Percentiles rank a stretch among this genome's conserved stretches.
Conservation (phyloP, 306 rosid species). For the Begonia loranthoides region DNA sequence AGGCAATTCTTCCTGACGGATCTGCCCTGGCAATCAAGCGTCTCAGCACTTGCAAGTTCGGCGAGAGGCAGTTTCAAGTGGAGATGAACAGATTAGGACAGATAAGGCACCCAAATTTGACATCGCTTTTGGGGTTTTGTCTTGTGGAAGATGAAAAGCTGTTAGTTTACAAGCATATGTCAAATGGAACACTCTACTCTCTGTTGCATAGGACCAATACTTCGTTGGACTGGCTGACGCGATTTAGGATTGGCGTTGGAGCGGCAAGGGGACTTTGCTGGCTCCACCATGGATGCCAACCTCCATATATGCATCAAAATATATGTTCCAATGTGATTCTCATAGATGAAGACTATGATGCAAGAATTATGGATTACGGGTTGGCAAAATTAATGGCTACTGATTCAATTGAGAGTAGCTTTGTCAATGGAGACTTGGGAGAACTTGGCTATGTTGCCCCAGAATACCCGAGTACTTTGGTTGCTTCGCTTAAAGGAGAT, state of each 20-base stretch:
- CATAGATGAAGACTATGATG: slow-evolving; percentile 71
- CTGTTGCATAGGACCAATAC: slow-evolving; percentile 35
- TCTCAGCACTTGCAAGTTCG: slow-evolving; percentile 48
- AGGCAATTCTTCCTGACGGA: slow-evolving; percentile 64
- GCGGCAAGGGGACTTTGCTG: slow-evolving; percentile 74
- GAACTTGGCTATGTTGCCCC: slow-evolving; percentile 90
- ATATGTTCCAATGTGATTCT: slow-evolving; percentile 63
- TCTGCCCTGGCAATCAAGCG: slow-evolving; percentile 64
- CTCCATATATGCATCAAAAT: slow-evolving; percentile 62
- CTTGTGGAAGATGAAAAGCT: slow-evolving; percentile 15
- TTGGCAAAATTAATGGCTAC: slow-evolving; percentile 57
- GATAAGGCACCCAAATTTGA: slow-evolving; percentile 72
- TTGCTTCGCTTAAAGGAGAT: slow-evolving; percentile 70
- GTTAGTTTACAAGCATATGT: slow-evolving; percentile 7
- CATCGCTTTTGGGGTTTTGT: slow-evolving; percentile 64
- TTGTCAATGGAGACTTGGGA: slow-evolving; percentile 63
- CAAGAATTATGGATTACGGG: slow-evolving; percentile 74
- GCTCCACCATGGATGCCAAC: slow-evolving; percentile 85
- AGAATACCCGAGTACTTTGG: slow-evolving; percentile 53
- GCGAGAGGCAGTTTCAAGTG: slow-evolving; percentile 61
- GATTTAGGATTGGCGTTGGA: slow-evolving; percentile 8
- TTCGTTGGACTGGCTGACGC: slow-evolving; percentile 3
- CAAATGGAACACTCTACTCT: slow-evolving; percentile 60
- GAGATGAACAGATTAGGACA: slow-evolving; percentile 72
- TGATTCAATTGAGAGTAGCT: slow-evolving; percentile 39